phyloP scores from a whole-genome alignment of 1,139 yeast genomes.

The Casaregolazyma suthepensis region DNA sequence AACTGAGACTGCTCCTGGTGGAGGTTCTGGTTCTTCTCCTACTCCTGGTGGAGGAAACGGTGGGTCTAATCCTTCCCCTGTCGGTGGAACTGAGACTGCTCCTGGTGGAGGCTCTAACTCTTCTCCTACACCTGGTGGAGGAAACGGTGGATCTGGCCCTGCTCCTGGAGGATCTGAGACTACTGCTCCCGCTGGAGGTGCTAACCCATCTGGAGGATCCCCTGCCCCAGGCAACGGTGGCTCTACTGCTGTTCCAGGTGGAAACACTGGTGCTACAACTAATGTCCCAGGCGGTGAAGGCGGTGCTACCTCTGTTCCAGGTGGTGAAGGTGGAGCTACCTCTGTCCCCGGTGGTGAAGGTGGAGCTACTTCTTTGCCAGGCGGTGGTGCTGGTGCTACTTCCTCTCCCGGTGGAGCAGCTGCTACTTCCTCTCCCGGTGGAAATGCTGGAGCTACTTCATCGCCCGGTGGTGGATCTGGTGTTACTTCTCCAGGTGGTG shows the following conservation, averaged over 20 bases:
- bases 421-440: neutral
- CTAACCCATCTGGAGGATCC: neutral
- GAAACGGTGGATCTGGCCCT: neutral
- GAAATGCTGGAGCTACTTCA: neutral
- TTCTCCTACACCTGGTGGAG: no score
- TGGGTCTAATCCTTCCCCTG: neutral
- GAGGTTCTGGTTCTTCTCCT: neutral
- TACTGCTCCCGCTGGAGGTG: neutral
- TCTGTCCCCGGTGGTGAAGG: neutral
- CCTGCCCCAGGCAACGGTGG: neutral
- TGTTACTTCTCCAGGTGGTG: neutral
- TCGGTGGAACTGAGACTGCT: neutral
- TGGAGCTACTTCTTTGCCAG: neutral
- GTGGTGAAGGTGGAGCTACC: neutral
- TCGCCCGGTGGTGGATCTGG: neutral
- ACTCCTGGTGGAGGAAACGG: neutral
- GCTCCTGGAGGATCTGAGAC: neutral
- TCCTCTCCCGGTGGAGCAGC: no score
- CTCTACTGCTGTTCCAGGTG: neutral
- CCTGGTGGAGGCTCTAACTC: neutral
- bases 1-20: neutral
- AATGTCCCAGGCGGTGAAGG: no score
- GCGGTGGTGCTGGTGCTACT: neutral
- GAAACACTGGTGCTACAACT: neutral
- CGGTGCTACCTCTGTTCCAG: neutral